Conservation (phyloP, 192 early-diverging fungal species). For the Cetraspora pellucida region DNA sequence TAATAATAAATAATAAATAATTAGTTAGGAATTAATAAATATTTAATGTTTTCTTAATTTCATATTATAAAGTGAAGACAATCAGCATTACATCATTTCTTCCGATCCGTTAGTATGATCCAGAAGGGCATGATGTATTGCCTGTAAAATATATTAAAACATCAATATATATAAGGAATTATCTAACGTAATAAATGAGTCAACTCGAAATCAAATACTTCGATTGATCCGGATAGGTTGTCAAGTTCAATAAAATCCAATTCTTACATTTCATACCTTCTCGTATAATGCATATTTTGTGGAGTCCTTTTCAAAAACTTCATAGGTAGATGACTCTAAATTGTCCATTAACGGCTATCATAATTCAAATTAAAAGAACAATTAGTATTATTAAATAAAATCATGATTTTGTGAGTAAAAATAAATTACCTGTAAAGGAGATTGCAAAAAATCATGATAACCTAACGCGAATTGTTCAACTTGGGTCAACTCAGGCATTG, state of each 20-base stretch:
- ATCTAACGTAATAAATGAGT: neutral
- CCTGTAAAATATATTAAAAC: slow-evolving; percentile 16
- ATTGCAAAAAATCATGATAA: slow-evolving; percentile 90
- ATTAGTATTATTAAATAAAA: neutral
- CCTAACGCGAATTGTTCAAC: slow-evolving; percentile 78
- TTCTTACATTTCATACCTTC: slow-evolving; percentile 49
- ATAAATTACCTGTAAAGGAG: slow-evolving; percentile 62
- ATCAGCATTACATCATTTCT: slow-evolving; percentile 26
- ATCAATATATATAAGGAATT: too few relatives aligned
- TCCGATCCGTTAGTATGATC: slow-evolving; percentile 50
- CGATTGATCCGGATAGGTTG: neutral
- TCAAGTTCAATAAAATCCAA: slow-evolving; percentile 5
- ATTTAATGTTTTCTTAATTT: neutral
- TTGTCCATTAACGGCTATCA: slow-evolving; percentile 93
- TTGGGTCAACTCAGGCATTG: slow-evolving; percentile 56
- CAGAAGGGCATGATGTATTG: slow-evolving; percentile 59
- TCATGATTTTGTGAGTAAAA: neutral
- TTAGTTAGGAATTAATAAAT: slow-evolving; percentile 14
- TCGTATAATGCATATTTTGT: slow-evolving; percentile 95
- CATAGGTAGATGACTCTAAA: slow-evolving; percentile 90
- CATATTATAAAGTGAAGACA: neutral
- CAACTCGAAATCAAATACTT: neutral
- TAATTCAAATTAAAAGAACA: neutral
- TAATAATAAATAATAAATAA: slow-evolving; percentile 20
- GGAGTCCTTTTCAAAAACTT: slow-evolving; percentile 94